Conservation (phyloP, 73 alveolate species). For the Paramecium primaurelia region DNA sequence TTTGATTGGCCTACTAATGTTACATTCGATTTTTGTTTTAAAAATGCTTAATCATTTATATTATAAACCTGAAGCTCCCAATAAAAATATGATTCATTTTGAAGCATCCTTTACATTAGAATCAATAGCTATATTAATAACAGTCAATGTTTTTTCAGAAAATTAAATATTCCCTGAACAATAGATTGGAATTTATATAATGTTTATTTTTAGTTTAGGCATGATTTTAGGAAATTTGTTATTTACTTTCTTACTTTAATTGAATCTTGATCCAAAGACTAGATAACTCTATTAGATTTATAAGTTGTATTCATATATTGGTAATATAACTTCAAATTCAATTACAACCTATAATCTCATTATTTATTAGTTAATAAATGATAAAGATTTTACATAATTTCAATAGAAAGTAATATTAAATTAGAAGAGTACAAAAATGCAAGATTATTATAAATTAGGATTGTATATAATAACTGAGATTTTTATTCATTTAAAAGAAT, state of each 20-base stretch:
- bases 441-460: background rate
- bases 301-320: background rate
- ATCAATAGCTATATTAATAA: background rate
- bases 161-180: background rate
- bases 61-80: background rate
- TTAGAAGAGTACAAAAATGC: background rate
- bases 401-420: background rate
- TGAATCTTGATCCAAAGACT: background rate
- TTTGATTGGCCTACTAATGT: background rate
- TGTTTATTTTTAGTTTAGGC: background rate
- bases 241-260: background rate
- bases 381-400: background rate
- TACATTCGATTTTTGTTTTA: background rate
- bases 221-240: background rate
- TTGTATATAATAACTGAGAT: background rate
- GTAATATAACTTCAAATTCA: background rate
- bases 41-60: constrained; percentile 3
- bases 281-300: background rate
- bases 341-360: background rate
- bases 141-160: background rate
- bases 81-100: background rate
- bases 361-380: background rate
- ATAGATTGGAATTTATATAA: background rate
- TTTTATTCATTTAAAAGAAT: background rate
- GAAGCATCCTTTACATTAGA: background rate